Base-by-base conservation (phyloP, 306 rosid genomes). In the Delonix regia region DNA sequence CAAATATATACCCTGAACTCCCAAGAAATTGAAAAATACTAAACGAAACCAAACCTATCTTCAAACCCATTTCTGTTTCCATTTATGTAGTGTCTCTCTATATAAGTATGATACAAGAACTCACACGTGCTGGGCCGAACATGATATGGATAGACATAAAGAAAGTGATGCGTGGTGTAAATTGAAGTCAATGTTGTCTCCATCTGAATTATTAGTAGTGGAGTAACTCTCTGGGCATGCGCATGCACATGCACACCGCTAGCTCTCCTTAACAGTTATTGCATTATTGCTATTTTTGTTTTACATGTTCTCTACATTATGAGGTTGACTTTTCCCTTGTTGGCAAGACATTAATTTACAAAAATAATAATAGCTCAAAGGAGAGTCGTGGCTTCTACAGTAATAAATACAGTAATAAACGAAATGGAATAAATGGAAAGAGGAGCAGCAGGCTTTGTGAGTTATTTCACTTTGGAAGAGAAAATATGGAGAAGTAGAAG, bases 231-330 rank as follows among this genome's bases (percentile, higher is more conserved):
- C 19, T 57, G 64, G 14, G 7, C 22, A 16, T n/a, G 8, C 27
- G 45, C 16, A 30, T 30, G 45, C 45, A 7, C 45, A 7, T 60
- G 44, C 8, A 11, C 44, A 33, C 2, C 5, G 6, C 14, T 27
- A 30, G 33, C 45, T 42, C 47, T 33, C 69, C 14, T 9, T 33
- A 16, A 30, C 68, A 34, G 25, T 63, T 63, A 34, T 33, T 63
- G 69, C 69, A 63, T 63, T 63, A 63, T 34, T 63, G 44, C 45
- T 63, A 16, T 60, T 60, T 60, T 41, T 60, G 66, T 28, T 60
- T 60, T 60, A 60, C 66, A 18, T 60, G 66, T 60, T 41, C 66
- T 6, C 65, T 7, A 7, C 63, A 21, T 56, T 27, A 13, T 18
- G 7, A 28, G 1, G 44, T 1, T 42, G 14, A 42, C 5, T 62